Conservation (phyloP, 2,329 filamentous ascomycete genomes). For the Colletotrichum sp. region DNA sequence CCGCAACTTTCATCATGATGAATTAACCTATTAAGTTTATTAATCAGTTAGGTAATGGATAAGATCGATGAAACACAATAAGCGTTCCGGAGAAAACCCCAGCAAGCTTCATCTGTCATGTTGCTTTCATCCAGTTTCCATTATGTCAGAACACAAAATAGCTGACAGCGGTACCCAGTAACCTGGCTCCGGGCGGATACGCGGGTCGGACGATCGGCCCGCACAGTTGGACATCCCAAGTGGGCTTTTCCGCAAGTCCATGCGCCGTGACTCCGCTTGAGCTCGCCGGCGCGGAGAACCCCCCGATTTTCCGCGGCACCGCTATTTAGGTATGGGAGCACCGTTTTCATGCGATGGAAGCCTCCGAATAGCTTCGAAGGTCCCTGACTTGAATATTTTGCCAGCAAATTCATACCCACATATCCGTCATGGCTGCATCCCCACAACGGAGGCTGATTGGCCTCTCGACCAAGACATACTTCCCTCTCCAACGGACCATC, state of each 20-base stretch:
- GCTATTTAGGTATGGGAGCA: background rate
- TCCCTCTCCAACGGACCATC: slow-evolving; percentile 68
- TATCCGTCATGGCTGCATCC: background rate
- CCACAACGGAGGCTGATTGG: slow-evolving; percentile 66
- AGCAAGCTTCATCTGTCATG: background rate
- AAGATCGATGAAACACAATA: background rate
- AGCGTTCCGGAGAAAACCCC: background rate
- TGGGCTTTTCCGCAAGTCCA: background rate
- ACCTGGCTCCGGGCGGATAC: background rate
- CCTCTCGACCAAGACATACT: slow-evolving; percentile 83
- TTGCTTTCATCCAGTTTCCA: background rate
- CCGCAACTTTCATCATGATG: background rate
- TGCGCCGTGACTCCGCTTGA: background rate
- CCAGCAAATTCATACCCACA: background rate
- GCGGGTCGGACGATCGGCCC: background rate
- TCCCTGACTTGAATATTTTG: background rate
- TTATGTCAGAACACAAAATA: background rate
- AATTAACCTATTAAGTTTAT: background rate
- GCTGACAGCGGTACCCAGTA: background rate
- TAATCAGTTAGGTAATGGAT: background rate
- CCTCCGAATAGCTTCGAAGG: background rate
- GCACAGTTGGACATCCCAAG: background rate
- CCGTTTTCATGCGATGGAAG: background rate
- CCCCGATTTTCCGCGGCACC: background rate
- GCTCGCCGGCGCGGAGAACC: background rate